phyloP scores from a whole-genome alignment of 176 grass and related monocot species.

The Paspalum notatum region DNA sequence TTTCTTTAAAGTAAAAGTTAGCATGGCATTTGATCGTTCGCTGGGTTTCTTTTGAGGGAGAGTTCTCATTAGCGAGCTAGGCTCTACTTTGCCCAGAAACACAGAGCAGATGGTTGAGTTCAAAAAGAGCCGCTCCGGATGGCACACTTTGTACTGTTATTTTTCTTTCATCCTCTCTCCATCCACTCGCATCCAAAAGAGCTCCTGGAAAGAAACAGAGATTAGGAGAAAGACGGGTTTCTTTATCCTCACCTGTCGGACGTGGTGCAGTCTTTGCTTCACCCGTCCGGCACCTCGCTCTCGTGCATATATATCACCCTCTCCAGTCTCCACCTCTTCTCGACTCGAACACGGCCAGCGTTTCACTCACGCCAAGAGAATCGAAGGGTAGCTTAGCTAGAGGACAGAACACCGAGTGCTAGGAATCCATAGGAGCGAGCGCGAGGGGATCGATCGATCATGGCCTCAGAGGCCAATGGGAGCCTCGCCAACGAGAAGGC shows the following conservation, averaged over 20 bases:
- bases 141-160: constrained; percentile 14
- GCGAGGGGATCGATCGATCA: constrained; percentile 1
- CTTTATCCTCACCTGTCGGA: constrained; percentile 52
- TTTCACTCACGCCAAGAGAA: background rate
- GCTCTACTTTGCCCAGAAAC: background rate
- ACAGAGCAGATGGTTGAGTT: background rate
- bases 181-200: constrained; percentile 36
- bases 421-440: background rate
- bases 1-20: no score
- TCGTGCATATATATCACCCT: constrained; percentile 46
- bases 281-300: constrained; percentile 3
- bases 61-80: no score
- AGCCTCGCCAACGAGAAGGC: constrained; percentile 75
- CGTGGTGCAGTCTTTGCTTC: constrained; percentile 22
- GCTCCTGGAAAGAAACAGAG: constrained; percentile 44
- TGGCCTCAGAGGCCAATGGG: constrained; percentile 57
- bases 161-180: background rate
- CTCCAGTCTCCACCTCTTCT: background rate
- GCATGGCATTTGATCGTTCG: no score
- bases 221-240: constrained; percentile 43
- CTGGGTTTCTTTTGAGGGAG: no score
- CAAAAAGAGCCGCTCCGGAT: background rate
- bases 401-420: background rate
- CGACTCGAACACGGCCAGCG: background rate
- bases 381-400: background rate